These are phyloP conservation scores for Fusarium sp. DNA, from an alignment of 2,329 filamentous ascomycete species.

Conservation along the genomic window DNA sequence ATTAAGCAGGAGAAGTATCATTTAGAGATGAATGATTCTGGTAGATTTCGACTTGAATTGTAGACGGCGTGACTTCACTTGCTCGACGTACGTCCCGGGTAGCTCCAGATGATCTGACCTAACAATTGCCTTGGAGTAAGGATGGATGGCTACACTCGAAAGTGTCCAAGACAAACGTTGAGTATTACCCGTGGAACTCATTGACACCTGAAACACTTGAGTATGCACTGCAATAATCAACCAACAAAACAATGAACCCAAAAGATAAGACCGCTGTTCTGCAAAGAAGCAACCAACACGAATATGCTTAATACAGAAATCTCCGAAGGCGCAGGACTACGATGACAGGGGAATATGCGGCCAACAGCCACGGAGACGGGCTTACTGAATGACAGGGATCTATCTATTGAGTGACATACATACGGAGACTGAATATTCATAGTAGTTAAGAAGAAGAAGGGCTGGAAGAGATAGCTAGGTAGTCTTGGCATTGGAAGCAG, in stretches of 20 bases:
- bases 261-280: not conserved
- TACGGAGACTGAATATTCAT: not conserved
- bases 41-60: not conserved
- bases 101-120: not conserved
- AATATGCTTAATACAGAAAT: not conserved
- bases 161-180: not conserved
- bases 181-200: not conserved
- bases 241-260: conserved; percentile 68
- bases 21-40: not conserved
- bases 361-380: not conserved
- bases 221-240: not conserved
- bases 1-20: too few relatives aligned
- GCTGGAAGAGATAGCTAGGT: not conserved
- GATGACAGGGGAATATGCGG: not conserved
- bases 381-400: not conserved
- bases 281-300: not conserved
- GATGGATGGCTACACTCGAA: not conserved
- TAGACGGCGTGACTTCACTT: not conserved
- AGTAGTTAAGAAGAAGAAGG: not conserved
- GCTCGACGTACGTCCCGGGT: not conserved
- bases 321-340: not conserved
- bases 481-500: conserved; percentile 5
- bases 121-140: not conserved
- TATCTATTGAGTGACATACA: conserved; percentile 3
- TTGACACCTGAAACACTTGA: not conserved